Conservation (phyloP, 345 rosid genomes). For the Brassica napus region Da-Ae NC_063445.1:895001-895500, state of each 20-base stretch:
- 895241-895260: constrained; percentile 54
- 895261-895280: constrained; percentile 60
- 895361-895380: constrained; percentile 57
- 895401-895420: constrained; percentile 90
- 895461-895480: constrained; percentile 94
- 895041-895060: constrained; percentile 57
- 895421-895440: constrained; percentile 86
- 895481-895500: constrained; percentile 73
- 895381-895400: constrained; percentile 65
- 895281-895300: constrained; percentile 67
- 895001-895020: constrained; percentile 56
- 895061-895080: constrained; percentile 64
- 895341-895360: constrained; percentile 45
- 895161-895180: constrained; percentile 64
- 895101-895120: constrained; percentile 61
- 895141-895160: constrained; percentile 62
- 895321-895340: constrained; percentile 59
- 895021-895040: constrained; percentile 56
- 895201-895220: constrained; percentile 67
- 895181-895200: constrained; percentile 60
- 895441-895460: constrained; percentile 64
- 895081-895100: constrained; percentile 62
- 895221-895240: constrained; percentile 57
- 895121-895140: constrained; percentile 56
- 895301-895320: constrained; percentile 61